phyloP scores from a whole-genome alignment of 2,329 filamentous ascomycete species.

The Graphilbum fragrans region DNA sequence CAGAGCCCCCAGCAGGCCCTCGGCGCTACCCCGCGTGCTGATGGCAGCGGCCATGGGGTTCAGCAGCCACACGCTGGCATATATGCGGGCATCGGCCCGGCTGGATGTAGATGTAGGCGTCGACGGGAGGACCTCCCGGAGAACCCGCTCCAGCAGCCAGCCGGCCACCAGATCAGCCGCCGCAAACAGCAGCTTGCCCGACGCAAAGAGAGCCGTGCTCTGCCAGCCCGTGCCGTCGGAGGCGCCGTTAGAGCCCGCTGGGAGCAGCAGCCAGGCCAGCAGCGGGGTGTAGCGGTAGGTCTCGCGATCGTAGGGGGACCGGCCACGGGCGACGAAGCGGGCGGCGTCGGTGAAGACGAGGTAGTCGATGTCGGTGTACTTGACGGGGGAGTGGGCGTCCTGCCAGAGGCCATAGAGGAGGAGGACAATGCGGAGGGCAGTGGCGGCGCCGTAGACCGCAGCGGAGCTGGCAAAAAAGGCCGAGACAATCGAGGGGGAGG shows the following conservation, averaged over 20 bases:
- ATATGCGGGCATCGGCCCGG: slow-evolving; percentile 50
- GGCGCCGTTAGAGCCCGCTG: slow-evolving; percentile 49
- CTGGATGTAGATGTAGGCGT: not conserved
- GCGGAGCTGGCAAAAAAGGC: slow-evolving; percentile 24
- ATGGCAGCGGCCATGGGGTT: slow-evolving; percentile 99
- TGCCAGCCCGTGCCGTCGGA: slow-evolving; percentile 14
- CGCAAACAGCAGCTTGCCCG: slow-evolving; percentile 81
- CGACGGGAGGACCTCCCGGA: slow-evolving; percentile 12
- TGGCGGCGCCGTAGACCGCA: slow-evolving; percentile 43
- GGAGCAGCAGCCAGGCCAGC: slow-evolving; percentile 80
- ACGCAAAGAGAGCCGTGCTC: slow-evolving; percentile 53
- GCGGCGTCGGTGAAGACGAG: slow-evolving; percentile 95
- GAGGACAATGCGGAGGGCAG: slow-evolving; percentile 57
- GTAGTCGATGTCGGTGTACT: slow-evolving; percentile 99
- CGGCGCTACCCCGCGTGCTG: slow-evolving; percentile 86
- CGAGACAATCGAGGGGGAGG: slow-evolving; percentile 5
- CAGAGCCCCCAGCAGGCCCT: slow-evolving; percentile 77
- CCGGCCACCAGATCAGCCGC: slow-evolving; percentile 74
- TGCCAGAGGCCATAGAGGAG: slow-evolving; percentile 86
- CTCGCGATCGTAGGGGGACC: slow-evolving; percentile 74
- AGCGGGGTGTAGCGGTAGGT: slow-evolving; percentile 97
- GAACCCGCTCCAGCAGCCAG: slow-evolving; percentile 50
- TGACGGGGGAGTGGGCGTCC: slow-evolving; percentile 80
- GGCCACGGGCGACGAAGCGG: slow-evolving; percentile 50
- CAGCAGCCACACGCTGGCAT: slow-evolving; percentile 80